Conservation (phyloP, 306 rosid genomes). For the Glycine latifolia region DNA sequence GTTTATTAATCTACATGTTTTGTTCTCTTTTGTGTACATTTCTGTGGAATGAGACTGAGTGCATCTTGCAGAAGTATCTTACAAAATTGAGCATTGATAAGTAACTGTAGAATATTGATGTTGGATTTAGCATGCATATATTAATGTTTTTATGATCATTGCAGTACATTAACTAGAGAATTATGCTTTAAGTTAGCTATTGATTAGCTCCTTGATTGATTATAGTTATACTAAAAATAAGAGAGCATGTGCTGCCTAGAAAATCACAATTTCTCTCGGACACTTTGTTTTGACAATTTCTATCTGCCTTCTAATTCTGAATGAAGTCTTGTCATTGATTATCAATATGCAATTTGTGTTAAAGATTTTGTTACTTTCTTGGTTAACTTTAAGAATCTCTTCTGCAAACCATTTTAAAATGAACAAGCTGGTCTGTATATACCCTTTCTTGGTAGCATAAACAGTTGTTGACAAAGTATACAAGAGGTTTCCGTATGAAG, state of each 20-base stretch:
- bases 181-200: background rate
- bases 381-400: conserved; percentile 7
- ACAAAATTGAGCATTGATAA: background rate
- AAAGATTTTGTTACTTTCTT: background rate
- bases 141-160: background rate
- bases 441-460: background rate
- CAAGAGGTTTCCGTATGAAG: no score
- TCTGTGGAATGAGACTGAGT: conserved; percentile 17
- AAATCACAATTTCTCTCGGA: background rate
- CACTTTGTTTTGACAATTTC: conserved; percentile 5
- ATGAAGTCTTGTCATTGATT: background rate
- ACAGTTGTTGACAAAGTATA: background rate
- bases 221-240: conserved; percentile 1
- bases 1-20: conserved; percentile 23
- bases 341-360: background rate
- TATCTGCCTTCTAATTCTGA: conserved; percentile 7
- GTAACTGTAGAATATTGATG: conserved; percentile 2
- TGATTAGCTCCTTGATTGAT: background rate
- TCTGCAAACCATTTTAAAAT: conserved; percentile 13
- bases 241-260: background rate
- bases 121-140: conserved; percentile 3
- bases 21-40: conserved; percentile 33
- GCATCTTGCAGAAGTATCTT: conserved; percentile 40
- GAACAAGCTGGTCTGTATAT: background rate
- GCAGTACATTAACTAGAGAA: background rate